A percentile compares a stretch with the other conserved stretches of the same genome.
These are phyloP conservation scores for Passiflora organensis DNA, from an alignment of 345 rosid species.

Conservation along the genomic window DNA sequence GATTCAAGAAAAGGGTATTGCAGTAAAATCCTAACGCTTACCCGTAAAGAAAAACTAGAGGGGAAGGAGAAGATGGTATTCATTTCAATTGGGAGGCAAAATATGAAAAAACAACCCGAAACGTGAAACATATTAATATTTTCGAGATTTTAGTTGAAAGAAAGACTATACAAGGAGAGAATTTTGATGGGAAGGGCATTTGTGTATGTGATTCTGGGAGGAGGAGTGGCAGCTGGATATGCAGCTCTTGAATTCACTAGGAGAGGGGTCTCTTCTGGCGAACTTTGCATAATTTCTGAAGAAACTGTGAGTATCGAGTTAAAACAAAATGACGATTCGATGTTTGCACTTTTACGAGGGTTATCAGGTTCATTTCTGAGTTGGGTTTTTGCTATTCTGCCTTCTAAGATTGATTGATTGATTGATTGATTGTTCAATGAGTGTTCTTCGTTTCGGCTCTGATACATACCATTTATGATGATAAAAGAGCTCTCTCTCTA, in stretches of 20 bases:
- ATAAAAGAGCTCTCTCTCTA: neutral
- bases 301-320: slow-evolving; percentile 59
- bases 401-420: neutral
- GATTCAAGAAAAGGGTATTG: too few species aligned
- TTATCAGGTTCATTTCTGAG: neutral
- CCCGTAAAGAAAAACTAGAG: too few species aligned
- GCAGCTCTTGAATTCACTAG: slow-evolving; percentile 88
- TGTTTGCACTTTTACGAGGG: slow-evolving; percentile 1
- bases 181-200: slow-evolving; percentile 87
- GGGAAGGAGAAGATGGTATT: too few species aligned
- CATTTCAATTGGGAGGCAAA: too few species aligned
- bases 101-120: too few species aligned
- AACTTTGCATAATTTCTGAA: slow-evolving; percentile 90
- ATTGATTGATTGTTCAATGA: slow-evolving; percentile 3
- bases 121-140: too few species aligned
- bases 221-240: slow-evolving; percentile 96
- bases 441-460: neutral
- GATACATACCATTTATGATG: neutral
- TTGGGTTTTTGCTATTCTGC: slow-evolving; percentile 10
- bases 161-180: neutral
- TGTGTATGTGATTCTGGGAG: slow-evolving; percentile 89
- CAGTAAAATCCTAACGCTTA: too few species aligned
- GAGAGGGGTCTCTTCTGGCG: slow-evolving; percentile 69
- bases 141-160: neutral
- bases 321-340: neutral